Base-by-base conservation (phyloP, 768 basidiomycete species). In the Leccinum obscurum region DNA sequence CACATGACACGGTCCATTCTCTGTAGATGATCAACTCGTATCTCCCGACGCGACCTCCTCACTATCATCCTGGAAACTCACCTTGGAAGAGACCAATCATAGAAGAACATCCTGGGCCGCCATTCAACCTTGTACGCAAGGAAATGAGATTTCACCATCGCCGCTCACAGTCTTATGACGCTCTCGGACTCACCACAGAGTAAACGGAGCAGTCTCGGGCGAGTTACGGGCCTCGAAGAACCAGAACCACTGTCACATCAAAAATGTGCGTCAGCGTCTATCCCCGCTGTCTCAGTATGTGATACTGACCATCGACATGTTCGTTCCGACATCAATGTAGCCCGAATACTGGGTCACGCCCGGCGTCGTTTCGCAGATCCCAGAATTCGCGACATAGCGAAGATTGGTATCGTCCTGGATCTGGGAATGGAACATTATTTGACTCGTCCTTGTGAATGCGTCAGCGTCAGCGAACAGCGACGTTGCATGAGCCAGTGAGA, bases 11-110 rank as follows among this genome's bases (percentile, higher is more conserved):
- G 88, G 88, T 17, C 87, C 86, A 57, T 88, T 77, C 64, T 89
- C 87, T 85, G 59, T 4, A 24, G 6, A 44, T 6, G 14, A 58
- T 55, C n/a, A 15, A 51, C 20, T 22, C 13, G 32, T 10, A 6
- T 32, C 8, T 17, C n/a, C 1, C 6, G 17, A 37, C 4, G 54
- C 9, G 37, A 39, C 37, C 15, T 14, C 5, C n/a, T 26, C 9
- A 28, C 13, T 15, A 55, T 35, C 51, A 8, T 39, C 26, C 15
- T 39, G 37, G 15, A 8, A 20, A 2, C 59, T 55, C 59, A 77
- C 84, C 85, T 79, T 86, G 83, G 71, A 88, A 88, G 8, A 88
- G 76, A 5, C 85, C 86, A 37, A 88, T 85, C 81, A 85, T 83
- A 1, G 81, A 83, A 4, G 83, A 84, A 64, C 83, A 85, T 24